Conservation (phyloP, 139 green algal species). For the Chloropicon primus region DNA sequence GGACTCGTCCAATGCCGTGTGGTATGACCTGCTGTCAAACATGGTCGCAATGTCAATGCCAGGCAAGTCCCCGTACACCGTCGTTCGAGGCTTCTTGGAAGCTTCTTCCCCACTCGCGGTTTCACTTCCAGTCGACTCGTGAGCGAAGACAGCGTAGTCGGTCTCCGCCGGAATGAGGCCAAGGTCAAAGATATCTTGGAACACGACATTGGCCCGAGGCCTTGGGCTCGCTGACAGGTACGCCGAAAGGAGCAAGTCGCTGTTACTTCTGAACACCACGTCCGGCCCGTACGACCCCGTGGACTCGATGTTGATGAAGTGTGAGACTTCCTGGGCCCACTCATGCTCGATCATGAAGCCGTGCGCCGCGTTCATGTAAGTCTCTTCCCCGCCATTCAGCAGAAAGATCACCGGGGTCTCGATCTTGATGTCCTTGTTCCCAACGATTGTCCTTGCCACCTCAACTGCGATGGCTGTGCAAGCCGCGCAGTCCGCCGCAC, state of each 20-base stretch:
- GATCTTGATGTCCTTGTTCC: background rate
- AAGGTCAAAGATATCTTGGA: background rate
- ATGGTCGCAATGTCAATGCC: background rate
- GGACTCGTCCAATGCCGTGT: background rate
- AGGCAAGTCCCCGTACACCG: background rate
- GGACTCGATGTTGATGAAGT: constrained; percentile 2
- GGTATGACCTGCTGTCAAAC: background rate
- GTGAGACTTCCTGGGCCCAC: background rate
- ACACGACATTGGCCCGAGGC: background rate
- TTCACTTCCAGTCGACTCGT: background rate
- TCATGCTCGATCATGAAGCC: background rate
- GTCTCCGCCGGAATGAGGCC: background rate
- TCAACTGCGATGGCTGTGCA: background rate
- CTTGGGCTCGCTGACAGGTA: background rate
- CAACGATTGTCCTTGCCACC: background rate
- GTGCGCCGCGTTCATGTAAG: constrained; percentile 3
- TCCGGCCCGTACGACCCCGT: constrained; percentile 1
- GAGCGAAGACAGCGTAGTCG: background rate
- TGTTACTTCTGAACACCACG: constrained; percentile 2
- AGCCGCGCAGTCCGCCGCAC: background rate
- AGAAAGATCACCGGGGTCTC: background rate
- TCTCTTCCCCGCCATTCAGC: constrained; percentile 5
- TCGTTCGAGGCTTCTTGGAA: too few relatives aligned
- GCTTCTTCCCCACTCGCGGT: too few relatives aligned
- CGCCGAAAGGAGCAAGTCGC: background rate